Evolutionary conservation across 495 filamentous ascomycete genomes (phyloP).

Genomic region (Oidiodendron maius): DNA sequence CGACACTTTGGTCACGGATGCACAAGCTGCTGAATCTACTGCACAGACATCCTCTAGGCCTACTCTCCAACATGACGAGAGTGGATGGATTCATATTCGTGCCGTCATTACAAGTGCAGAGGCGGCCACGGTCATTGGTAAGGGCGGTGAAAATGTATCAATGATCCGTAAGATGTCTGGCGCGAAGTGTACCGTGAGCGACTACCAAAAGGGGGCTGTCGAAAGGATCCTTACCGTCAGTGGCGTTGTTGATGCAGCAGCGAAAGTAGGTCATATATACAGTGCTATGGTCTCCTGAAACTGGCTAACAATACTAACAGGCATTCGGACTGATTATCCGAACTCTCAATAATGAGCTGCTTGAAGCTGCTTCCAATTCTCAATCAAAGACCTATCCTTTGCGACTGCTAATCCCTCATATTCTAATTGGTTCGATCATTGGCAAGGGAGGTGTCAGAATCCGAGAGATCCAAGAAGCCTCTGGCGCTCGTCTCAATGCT

Average conservation of each 20-base stretch:
- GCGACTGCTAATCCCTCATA: constrained; percentile 90
- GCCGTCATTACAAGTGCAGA: constrained; percentile 94
- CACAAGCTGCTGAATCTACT: constrained; percentile 24
- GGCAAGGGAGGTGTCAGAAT: constrained; percentile 93
- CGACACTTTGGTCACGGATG: constrained; percentile 42
- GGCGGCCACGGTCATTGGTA: constrained; percentile 96
- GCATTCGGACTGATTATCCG: constrained; percentile 97
- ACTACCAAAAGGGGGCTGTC: constrained; percentile 92
- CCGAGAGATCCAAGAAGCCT: constrained; percentile 97
- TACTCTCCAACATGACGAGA: constrained; percentile 63
- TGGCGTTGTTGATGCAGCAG: constrained; percentile 89
- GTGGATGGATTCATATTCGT: constrained; percentile 91
- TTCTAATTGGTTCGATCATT: constrained; percentile 97
- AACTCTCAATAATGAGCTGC: constrained; percentile 92
- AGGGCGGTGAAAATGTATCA: constrained; percentile 96
- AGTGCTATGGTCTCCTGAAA: neutral
- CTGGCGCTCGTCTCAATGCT: constrained; percentile 91
- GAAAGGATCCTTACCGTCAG: constrained; percentile 97
- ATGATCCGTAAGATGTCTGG: constrained; percentile 86
- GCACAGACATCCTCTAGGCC: constrained; percentile 20
- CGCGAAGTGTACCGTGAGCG: constrained; percentile 97
- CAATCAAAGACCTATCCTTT: constrained; percentile 97
- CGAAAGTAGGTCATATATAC: constrained; percentile 61
- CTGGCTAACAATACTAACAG: constrained; percentile 37
- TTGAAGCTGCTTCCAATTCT: constrained; percentile 76